Percentiles rank a stretch among this genome's conserved stretches.
Evolutionary conservation across 371 early-diverging fungal genomes (phyloP).

Genomic region (Apophysomyces trapeziformis): DNA sequence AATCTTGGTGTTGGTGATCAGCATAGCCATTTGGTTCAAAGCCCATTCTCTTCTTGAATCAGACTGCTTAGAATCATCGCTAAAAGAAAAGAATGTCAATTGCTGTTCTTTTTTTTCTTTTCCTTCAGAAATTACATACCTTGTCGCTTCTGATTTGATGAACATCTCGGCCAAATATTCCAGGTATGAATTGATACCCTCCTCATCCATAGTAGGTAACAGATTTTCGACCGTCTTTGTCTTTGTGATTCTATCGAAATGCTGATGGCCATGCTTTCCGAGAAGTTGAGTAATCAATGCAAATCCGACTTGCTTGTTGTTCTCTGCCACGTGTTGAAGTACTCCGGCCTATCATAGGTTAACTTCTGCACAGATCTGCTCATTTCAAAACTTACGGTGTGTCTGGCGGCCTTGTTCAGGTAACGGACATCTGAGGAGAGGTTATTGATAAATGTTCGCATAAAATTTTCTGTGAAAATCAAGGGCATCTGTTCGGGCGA

Average conservation of each 20-base stretch:
- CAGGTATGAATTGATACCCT: conserved; percentile 72
- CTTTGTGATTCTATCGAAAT: conserved; percentile 77
- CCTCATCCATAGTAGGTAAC: conserved; percentile 69
- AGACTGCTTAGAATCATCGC: conserved; percentile 36
- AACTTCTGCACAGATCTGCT: conserved; percentile 18
- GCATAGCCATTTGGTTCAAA: conserved; percentile 76
- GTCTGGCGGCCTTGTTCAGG: conserved; percentile 78
- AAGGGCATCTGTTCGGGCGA: conserved; percentile 67
- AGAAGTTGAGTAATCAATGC: conserved; percentile 74
- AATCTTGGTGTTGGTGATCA: conserved; percentile 73
- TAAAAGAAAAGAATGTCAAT: neutral
- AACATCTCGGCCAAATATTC: conserved; percentile 73
- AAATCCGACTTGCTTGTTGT: conserved; percentile 51
- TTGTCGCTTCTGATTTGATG: conserved; percentile 31
- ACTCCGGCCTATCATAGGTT: conserved; percentile 42
- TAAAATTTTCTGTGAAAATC: conserved; percentile 82
- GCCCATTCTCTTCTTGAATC: conserved; percentile 78
- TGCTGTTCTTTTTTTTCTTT: neutral
- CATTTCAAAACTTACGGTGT: conserved; percentile 56
- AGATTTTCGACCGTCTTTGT: conserved; percentile 81
- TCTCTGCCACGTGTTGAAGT: conserved; percentile 52
- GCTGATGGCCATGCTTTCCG: conserved; percentile 68
- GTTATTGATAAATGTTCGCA: conserved; percentile 84
- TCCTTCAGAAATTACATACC: neutral
- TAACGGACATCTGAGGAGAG: conserved; percentile 74